Base-by-base conservation (phyloP, 2,329 filamentous ascomycete species). In the Chaetomium globosum region DNA sequence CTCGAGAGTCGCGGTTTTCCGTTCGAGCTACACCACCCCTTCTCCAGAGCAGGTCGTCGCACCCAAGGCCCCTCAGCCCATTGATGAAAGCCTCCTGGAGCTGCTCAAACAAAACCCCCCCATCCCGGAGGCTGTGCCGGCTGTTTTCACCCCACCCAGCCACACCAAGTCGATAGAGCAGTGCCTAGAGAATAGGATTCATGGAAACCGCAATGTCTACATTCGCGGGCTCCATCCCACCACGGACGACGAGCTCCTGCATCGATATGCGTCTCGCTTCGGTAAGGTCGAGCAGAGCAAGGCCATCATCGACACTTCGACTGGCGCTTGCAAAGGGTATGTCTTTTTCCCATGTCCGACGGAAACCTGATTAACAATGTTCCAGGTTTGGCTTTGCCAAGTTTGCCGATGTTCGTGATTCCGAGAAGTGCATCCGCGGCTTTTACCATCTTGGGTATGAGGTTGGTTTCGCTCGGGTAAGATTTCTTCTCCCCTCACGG, bases 181-280 rank as follows among this genome's bases (percentile, higher is more conserved):
- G 77, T 96, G 93, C 74, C 83, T 99, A 57, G 92, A 97, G 79
- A 98, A 98, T 74, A 90, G 93, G 65, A 95, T 89, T 65, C 81
- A 91, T 56, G 93, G 93, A 53, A 97, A 98, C 75, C 95, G 93
- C 69, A 99, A 99, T 74, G 94, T 99, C 70, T 99, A 99, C 81
- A 97, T 99, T 69, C 92, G 95, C 67, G 96, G 96, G 21, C 89
- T 99, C 68, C 91, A 96, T 69, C 94, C 95, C 0, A 94, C 96
- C 72, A 99, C 94, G 0, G 95, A 96, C 57, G 95, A 99, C 74
- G 91, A 96, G 58, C 89, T 96, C 75, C 82, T 99, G 21, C 85
- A 90, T 72, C 83, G 84, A 52, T 98, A 95, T 79, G 90, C 94
- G 52, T 83, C 87, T 71, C 91, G 94, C 59, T 99, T 98, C 75